phyloP scores from a whole-genome alignment of 805 yeast genomes.

The Ogataea sp. region DNA sequence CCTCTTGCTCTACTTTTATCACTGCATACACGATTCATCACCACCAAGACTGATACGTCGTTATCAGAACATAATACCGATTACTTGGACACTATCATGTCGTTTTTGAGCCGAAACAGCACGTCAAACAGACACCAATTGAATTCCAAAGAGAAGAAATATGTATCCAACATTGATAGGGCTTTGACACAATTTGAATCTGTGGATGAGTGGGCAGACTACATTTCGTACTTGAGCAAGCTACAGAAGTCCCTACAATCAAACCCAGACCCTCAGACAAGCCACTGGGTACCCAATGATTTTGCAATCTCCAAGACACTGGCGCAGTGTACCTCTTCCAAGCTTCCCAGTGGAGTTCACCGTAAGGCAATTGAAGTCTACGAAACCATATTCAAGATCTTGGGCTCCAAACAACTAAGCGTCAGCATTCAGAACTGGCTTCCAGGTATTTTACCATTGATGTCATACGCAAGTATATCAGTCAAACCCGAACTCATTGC shows the following conservation, averaged over 20 bases:
- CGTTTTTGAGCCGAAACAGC: not conserved
- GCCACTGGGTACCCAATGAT: conserved; percentile 59
- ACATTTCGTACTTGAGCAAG: conserved; percentile 79
- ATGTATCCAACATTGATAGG: conserved; percentile 57
- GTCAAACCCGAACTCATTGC: conserved; percentile 73
- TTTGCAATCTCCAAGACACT: conserved; percentile 61
- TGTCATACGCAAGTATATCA: conserved; percentile 82
- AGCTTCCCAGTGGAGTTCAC: conserved; percentile 93
- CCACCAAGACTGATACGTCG: too few relatives aligned
- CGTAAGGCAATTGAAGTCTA: conserved; percentile 79
- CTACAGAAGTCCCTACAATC: conserved; percentile 63
- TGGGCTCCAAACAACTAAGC: conserved; percentile 50
- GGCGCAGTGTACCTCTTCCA: conserved; percentile 72
- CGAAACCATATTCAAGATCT: conserved; percentile 53
- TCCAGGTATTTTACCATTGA: conserved; percentile 85
- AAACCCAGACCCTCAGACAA: conserved; percentile 30
- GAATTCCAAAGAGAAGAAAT: conserved; percentile 62
- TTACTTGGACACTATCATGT: not conserved
- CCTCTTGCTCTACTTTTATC: too few relatives aligned
- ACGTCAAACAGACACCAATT: conserved; percentile 13
- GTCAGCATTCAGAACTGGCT: conserved; percentile 67
- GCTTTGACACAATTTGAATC: conserved; percentile 71
- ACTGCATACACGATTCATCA: too few relatives aligned
- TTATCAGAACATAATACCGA: too few relatives aligned
- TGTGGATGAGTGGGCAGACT: conserved; percentile 96